phyloP scores from a whole-genome alignment of 129 eudicot genomes.

The Dittrichia graveolens region DNA sequence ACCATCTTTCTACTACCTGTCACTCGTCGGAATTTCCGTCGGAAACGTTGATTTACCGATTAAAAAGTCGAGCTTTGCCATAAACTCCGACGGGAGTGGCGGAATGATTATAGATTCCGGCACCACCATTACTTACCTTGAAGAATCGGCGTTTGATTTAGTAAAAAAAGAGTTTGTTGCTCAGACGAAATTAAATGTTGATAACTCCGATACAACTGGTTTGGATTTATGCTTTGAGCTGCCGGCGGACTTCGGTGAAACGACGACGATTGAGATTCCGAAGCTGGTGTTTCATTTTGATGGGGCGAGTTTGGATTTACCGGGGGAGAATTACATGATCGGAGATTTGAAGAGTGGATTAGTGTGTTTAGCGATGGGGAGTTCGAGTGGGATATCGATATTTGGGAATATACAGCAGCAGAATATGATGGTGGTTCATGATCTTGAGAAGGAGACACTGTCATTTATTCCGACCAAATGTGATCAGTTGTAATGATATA shows the following conservation, averaged over 20 bases:
- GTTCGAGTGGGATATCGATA: conserved; percentile 78
- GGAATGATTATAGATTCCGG: conserved; percentile 91
- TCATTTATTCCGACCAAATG: conserved; percentile 72
- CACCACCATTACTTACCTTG: conserved; percentile 76
- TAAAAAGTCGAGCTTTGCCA: conserved; percentile 43
- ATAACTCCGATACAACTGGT: conserved; percentile 53
- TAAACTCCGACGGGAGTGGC: conserved; percentile 63
- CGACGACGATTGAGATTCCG: conserved; percentile 56
- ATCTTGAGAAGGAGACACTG: conserved; percentile 63
- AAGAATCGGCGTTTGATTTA: conserved; percentile 48
- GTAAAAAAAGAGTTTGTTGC: conserved; percentile 53
- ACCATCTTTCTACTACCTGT: conserved; percentile 80
- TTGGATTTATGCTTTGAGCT: conserved; percentile 69
- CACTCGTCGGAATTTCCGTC: conserved; percentile 71
- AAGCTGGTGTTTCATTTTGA: conserved; percentile 59
- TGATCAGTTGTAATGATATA: conserved; percentile 43
- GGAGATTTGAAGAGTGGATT: conserved; percentile 54
- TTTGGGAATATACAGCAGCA: conserved; percentile 86
- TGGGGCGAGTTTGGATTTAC: conserved; percentile 64
- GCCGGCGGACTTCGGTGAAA: conserved; percentile 32
- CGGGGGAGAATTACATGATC: conserved; percentile 67
- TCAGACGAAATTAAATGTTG: conserved; percentile 59
- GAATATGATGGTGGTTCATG: conserved; percentile 69
- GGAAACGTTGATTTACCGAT: conserved; percentile 60
- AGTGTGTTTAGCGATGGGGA: conserved; percentile 79